phyloP scores from a whole-genome alignment of 2,329 filamentous ascomycete species.

The Didymosphaeria variabile region DNA sequence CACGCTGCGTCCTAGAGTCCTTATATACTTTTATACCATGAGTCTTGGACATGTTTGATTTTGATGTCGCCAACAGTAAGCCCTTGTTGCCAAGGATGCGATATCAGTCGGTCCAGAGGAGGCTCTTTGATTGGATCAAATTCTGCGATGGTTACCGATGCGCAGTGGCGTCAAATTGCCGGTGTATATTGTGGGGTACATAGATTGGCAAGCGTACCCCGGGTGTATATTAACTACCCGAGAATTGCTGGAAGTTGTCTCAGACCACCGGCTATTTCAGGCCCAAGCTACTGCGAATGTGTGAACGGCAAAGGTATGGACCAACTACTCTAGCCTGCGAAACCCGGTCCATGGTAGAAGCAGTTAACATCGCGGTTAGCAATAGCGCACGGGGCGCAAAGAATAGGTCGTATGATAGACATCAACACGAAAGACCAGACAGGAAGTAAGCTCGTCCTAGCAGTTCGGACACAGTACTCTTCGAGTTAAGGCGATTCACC shows the following conservation, averaged over 20 bases:
- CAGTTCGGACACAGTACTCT: neutral
- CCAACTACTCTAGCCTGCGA: neutral
- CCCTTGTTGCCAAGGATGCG: slow-evolving; percentile 13
- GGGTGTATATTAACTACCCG: slow-evolving; percentile 18
- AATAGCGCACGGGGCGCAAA: neutral
- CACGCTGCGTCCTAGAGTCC: neutral
- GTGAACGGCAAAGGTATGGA: neutral
- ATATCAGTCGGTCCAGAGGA: slow-evolving; percentile 27
- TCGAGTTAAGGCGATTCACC: neutral
- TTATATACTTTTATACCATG: slow-evolving; percentile 30
- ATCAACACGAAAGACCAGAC: neutral
- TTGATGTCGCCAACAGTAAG: slow-evolving; percentile 19
- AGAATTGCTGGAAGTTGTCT: slow-evolving; percentile 18
- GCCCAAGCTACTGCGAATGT: slow-evolving; percentile 14
- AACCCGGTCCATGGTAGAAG: slow-evolving; percentile 13
- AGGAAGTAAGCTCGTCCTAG: neutral
- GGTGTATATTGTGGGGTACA: slow-evolving; percentile 39
- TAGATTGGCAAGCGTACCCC: slow-evolving; percentile 10
- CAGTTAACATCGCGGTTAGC: slow-evolving; percentile 16
- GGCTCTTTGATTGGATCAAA: slow-evolving; percentile 21
- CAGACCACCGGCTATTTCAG: slow-evolving; percentile 39
- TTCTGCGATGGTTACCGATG: slow-evolving; percentile 14
- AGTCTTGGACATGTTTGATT: slow-evolving; percentile 16
- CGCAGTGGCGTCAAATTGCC: slow-evolving; percentile 33
- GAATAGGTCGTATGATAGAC: too few relatives aligned